These are phyloP conservation scores for Salvia miltiorrhiza DNA, from an alignment of 257 asterid species.

Conservation along the genomic window DNA sequence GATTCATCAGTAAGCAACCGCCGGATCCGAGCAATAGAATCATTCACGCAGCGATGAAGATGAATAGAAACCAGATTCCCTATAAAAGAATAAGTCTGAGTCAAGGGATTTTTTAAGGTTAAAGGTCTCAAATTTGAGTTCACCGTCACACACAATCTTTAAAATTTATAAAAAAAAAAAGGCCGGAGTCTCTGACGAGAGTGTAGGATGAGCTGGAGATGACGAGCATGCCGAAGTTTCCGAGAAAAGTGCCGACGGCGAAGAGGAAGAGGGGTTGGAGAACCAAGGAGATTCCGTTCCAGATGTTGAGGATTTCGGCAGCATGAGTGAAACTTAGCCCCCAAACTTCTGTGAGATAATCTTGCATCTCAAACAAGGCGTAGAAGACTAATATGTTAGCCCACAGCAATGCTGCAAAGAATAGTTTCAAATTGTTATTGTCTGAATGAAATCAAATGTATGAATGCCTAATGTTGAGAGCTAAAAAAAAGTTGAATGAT, in stretches of 20 bases:
- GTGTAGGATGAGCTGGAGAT: conserved; percentile 40
- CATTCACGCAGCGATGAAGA: not conserved
- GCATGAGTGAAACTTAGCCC: conserved; percentile 46
- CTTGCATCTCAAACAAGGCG: conserved; percentile 47
- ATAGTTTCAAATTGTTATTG: not conserved
- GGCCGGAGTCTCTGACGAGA: conserved; percentile 27
- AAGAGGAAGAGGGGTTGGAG: conserved; percentile 28
- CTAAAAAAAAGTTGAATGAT: not conserved
- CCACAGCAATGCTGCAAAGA: conserved; percentile 30
- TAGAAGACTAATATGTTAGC: conserved; percentile 22
- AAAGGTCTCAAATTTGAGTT: no score
- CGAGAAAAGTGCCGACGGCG: conserved; percentile 31
- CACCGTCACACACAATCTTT: no score
- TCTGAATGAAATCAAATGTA: not conserved
- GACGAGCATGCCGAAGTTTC: conserved; percentile 34
- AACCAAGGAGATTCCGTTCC: conserved; percentile 31
- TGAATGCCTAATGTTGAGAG: not conserved
- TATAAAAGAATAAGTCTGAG: no score
- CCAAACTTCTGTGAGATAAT: conserved; percentile 57
- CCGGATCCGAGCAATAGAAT: conserved; percentile 16
- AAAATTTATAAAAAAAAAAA: no score
- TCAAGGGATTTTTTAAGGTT: no score
- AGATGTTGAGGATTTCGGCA: conserved; percentile 45
- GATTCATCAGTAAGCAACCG: not conserved
- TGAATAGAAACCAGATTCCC: no score